Conservation (phyloP, 805 yeast species). For the Schwanniomyces yamadae region DNA sequence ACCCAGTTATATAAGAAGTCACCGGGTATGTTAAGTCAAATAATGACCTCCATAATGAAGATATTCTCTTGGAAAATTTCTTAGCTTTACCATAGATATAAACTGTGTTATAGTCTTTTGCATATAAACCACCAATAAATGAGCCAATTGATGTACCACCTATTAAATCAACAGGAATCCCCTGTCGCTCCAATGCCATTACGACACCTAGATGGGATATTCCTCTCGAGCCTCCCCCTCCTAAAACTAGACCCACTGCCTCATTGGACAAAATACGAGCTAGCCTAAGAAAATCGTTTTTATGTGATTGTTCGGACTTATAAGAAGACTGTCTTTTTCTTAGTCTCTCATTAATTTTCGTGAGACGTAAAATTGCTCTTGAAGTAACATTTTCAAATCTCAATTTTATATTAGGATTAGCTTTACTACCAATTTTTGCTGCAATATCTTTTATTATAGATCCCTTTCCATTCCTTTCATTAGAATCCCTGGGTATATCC, state of each 20-base stretch:
- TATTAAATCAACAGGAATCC: conserved; percentile 88
- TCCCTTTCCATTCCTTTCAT: conserved; percentile 17
- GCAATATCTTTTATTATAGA: conserved; percentile 36
- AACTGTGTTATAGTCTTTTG: conserved; percentile 86
- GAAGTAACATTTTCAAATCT: conserved; percentile 33
- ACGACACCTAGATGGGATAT: conserved; percentile 88
- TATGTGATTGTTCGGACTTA: conserved; percentile 52
- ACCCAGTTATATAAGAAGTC: conserved; percentile 94
- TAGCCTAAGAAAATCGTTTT: conserved; percentile 83
- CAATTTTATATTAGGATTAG: conserved; percentile 33
- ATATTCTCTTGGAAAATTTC: conserved; percentile 76
- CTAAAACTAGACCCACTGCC: conserved; percentile 90
- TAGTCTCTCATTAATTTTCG: conserved; percentile 22
- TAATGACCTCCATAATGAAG: conserved; percentile 81
- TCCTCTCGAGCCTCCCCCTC: conserved; percentile 98
- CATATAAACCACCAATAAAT: conserved; percentile 92
- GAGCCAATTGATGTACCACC: conserved; percentile 98
- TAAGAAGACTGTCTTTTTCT: conserved; percentile 19
- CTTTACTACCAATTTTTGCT: conserved; percentile 28
- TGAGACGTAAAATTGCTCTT: conserved; percentile 26
- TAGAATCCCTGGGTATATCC: conserved; percentile 30
- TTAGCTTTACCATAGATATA: conserved; percentile 89
- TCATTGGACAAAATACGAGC: conserved; percentile 90
- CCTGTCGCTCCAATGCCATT: conserved; percentile 86
- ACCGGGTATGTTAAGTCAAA: conserved; percentile 90